Conservation (phyloP, 805 yeast genomes). For the Metschnikowia orientalis region DNA sequence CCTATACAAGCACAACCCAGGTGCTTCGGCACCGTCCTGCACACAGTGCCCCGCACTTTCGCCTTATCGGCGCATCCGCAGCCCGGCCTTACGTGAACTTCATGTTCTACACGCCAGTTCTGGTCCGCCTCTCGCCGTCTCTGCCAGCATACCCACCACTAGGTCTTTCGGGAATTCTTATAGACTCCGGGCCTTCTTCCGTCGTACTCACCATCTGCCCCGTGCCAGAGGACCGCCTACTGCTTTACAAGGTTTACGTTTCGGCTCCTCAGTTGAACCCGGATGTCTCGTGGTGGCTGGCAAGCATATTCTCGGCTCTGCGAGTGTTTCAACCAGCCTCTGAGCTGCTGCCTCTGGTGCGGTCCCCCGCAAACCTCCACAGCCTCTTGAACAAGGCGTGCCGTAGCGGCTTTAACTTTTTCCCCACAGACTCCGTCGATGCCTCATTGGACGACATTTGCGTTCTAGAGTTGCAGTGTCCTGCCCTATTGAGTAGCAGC, state of each 20-base stretch:
- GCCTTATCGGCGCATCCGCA: no score
- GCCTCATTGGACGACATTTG: not conserved
- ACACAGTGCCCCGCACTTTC: no score
- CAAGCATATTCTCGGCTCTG: not conserved
- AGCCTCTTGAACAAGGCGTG: slow-evolving; percentile 1
- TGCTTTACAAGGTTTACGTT: slow-evolving; percentile 6
- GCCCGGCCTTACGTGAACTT: no score
- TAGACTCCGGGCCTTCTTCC: not conserved
- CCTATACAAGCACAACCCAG: no score
- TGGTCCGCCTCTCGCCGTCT: slow-evolving; percentile 8
- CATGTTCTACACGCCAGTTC: slow-evolving; percentile 11
- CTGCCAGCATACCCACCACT: not conserved
- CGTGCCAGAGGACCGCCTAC: slow-evolving; percentile 2
- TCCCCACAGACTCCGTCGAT: slow-evolving; percentile 6
- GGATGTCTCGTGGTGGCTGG: slow-evolving; percentile 10
- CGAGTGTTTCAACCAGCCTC: slow-evolving; percentile 1
- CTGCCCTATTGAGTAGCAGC: no score
- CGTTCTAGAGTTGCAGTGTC: no score
- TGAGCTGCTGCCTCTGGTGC: slow-evolving; percentile 7
- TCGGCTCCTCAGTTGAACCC: slow-evolving; percentile 8
- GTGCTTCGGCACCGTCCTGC: no score
- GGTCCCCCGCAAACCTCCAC: no score
- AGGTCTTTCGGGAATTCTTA: slow-evolving; percentile 8
- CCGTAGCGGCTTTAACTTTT: slow-evolving; percentile 9
- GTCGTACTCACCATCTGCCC: slow-evolving; percentile 8